Percentiles rank a stretch among this genome's conserved stretches.
Evolutionary conservation across 2,329 filamentous ascomycete genomes (phyloP).

Genomic region (Calonectria crousiana): DNA sequence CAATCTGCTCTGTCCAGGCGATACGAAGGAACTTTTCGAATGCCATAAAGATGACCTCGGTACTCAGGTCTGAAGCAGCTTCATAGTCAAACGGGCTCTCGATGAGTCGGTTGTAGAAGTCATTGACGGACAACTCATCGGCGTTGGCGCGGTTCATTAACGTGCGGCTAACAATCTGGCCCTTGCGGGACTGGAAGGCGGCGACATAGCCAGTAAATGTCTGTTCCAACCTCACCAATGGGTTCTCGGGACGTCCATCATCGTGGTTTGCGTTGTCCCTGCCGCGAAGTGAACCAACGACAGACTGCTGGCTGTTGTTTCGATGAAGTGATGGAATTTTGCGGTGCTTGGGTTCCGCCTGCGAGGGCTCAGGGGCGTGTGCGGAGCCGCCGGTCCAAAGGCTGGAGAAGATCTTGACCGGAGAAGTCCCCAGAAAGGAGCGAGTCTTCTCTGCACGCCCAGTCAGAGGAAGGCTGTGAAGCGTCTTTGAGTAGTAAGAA

Average conservation of each 20-base stretch:
- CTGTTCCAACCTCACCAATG: constrained; percentile 81
- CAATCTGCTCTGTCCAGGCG: constrained; percentile 91
- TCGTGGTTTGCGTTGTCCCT: constrained; percentile 55
- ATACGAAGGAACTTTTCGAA: constrained; percentile 94
- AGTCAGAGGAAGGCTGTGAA: constrained; percentile 76
- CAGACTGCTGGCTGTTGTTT: constrained; percentile 64
- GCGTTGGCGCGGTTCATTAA: constrained; percentile 77
- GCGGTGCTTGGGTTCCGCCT: constrained; percentile 52
- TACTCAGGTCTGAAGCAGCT: constrained; percentile 77
- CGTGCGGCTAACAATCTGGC: constrained; percentile 84
- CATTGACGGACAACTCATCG: constrained; percentile 86
- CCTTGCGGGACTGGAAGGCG: constrained; percentile 85
- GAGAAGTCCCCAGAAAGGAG: constrained; percentile 83
- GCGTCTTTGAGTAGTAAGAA: constrained; percentile 81
- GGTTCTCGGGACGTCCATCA: constrained; percentile 71
- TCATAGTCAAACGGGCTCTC: constrained; percentile 86
- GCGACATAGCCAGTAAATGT: constrained; percentile 87
- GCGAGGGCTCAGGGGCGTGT: constrained; percentile 49
- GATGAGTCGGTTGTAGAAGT: constrained; percentile 88
- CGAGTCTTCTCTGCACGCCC: constrained; percentile 73
- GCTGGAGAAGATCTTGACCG: constrained; percentile 89
- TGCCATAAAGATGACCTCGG: constrained; percentile 89
- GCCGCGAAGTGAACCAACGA: constrained; percentile 67
- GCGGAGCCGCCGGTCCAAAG: constrained; percentile 75
- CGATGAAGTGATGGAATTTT: constrained; percentile 55